Conservation (phyloP, 176 grass and related monocot genomes). For the Aegilops speltoides region DNA sequence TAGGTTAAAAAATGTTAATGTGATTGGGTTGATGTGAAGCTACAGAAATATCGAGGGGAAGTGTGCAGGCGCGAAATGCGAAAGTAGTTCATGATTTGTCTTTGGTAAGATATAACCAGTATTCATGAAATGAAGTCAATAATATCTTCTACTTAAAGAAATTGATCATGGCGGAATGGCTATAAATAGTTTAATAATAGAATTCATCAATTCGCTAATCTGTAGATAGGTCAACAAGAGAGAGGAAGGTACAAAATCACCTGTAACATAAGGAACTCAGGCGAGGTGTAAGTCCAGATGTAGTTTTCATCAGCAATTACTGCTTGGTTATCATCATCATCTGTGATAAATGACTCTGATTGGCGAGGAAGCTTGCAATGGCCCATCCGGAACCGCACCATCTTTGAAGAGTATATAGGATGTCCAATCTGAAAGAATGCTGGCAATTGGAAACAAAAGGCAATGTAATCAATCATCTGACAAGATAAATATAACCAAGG, state of each 20-base stretch:
- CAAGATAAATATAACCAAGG: constrained; percentile 3
- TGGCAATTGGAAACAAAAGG: constrained; percentile 27
- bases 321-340: constrained; percentile 30
- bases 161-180: not conserved
- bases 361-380: constrained; percentile 43
- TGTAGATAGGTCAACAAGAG: not conserved
- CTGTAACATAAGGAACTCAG: constrained; percentile 77
- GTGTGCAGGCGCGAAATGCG: not conserved
- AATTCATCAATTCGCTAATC: not conserved
- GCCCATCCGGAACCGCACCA: constrained; percentile 67
- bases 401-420: constrained; percentile 72
- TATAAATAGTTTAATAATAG: not conserved
- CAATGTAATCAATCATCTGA: not conserved
- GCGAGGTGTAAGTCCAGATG: constrained; percentile 77
- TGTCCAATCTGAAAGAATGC: constrained; percentile 48
- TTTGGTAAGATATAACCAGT: not conserved
- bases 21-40: not conserved
- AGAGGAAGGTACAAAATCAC: constrained; percentile 26
- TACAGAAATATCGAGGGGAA: not conserved
- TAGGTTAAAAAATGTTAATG: not conserved
- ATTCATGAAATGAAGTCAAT: not conserved
- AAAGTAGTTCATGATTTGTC: not conserved
- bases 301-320: constrained; percentile 61
- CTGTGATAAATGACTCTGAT: constrained; percentile 16
- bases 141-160: not conserved